These are phyloP conservation scores for Aotearoamyces nothofagi DNA, from an alignment of 2,329 filamentous ascomycete genomes.

Conservation along the genomic window DNA sequence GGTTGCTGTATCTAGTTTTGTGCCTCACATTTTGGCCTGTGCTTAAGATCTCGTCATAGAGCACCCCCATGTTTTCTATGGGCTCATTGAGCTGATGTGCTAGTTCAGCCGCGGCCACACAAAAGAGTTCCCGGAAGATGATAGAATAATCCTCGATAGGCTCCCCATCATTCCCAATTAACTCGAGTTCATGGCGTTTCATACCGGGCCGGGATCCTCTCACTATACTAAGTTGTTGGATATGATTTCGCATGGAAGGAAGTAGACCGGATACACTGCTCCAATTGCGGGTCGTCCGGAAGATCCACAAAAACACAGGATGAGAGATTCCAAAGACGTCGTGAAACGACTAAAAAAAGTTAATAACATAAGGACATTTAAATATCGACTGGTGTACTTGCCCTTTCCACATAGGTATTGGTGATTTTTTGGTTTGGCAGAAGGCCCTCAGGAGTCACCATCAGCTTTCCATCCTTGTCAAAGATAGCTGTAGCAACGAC, in stretches of 20 bases:
- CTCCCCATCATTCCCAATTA: constrained; percentile 36
- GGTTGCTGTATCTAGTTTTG: constrained; percentile 4
- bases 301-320: constrained; percentile 78
- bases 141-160: constrained; percentile 56
- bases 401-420: constrained; percentile 55
- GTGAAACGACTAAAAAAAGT: constrained; percentile 34
- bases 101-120: constrained; percentile 60
- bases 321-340: constrained; percentile 66
- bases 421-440: constrained; percentile 66
- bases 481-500: constrained; percentile 48
- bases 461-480: constrained; percentile 46
- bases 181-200: constrained; percentile 25
- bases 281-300: constrained; percentile 70
- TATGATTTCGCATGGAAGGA: constrained; percentile 55
- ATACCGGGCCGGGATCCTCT: constrained; percentile 20
- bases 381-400: constrained; percentile 16
- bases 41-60: constrained; percentile 63
- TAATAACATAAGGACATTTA: constrained; percentile 10
- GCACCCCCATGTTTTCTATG: constrained; percentile 46
- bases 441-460: constrained; percentile 55
- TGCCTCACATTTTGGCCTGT: constrained; percentile 32
- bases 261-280: constrained; percentile 49
- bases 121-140: constrained; percentile 73
- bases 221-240: constrained; percentile 31
- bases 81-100: constrained; percentile 49